These are phyloP conservation scores for Athelia psychrophila DNA, from an alignment of 1,284 basidiomycete genomes.

Conservation along the genomic window DNA sequence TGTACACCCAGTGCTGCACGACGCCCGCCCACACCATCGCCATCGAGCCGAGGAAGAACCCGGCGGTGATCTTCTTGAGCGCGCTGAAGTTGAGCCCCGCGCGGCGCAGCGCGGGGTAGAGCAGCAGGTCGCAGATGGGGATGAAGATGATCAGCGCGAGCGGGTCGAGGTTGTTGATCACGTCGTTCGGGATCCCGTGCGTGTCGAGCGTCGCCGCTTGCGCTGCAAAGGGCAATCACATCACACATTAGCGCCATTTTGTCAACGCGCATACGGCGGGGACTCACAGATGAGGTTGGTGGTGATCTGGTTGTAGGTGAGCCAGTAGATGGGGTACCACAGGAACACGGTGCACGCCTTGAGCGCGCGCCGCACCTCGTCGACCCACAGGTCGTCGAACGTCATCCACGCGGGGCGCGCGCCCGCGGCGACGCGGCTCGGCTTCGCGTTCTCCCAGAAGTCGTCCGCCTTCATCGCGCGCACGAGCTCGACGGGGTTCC, in stretches of 20 bases:
- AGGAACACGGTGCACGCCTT: slow-evolving; percentile 85
- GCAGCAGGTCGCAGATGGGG: slow-evolving; percentile 59
- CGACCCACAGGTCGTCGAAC: slow-evolving; percentile 78
- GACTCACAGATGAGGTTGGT: slow-evolving; percentile 68
- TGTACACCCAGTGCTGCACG: slow-evolving; percentile 77
- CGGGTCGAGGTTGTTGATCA: slow-evolving; percentile 80
- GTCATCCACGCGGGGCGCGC: slow-evolving; percentile 65
- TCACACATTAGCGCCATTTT: neutral
- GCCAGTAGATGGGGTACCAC: slow-evolving; percentile 76
- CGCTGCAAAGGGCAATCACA: slow-evolving; percentile 18
- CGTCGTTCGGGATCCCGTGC: slow-evolving; percentile 78
- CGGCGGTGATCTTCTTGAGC: slow-evolving; percentile 71
- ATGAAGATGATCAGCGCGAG: slow-evolving; percentile 75
- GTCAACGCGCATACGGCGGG: neutral
- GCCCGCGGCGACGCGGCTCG: slow-evolving; percentile 43
- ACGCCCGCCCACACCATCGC: slow-evolving; percentile 70
- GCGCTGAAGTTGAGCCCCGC: slow-evolving; percentile 67
- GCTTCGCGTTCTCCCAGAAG: slow-evolving; percentile 83
- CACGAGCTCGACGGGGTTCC: slow-evolving; percentile 49
- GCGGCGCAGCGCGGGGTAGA: slow-evolving; percentile 77
- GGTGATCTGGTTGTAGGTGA: slow-evolving; percentile 73
- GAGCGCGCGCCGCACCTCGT: slow-evolving; percentile 79
- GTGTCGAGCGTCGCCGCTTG: slow-evolving; percentile 73
- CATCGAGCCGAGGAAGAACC: slow-evolving; percentile 63
- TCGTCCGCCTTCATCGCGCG: slow-evolving; percentile 52